Evolutionary conservation across 2,329 filamentous ascomycete genomes (phyloP), one percentile per base, ranked within the genome.

Genomic region (Claviceps humidiphila): DNA sequence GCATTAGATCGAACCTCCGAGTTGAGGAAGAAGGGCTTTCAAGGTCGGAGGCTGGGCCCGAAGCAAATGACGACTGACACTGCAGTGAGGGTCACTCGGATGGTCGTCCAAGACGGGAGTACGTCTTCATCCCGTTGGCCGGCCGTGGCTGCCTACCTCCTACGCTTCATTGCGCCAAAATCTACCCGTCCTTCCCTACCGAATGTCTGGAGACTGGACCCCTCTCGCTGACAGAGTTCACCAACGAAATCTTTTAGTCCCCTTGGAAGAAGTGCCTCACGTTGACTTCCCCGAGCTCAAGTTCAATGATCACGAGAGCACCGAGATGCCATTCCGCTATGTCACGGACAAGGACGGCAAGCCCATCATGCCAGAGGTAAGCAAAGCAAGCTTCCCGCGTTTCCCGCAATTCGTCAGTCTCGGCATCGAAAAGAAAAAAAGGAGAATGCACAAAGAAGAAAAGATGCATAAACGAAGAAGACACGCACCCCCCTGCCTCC

Each of bases 31-130:
- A 95, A 97, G 66, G 93, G 93, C 3, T 98, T 95, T 61, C 76
- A 84, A 53, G 89, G 91, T 53, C 82, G 93, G 51, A 79, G 93
- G 53, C 75, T 98, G 34, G 93, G 93, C 0, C 88, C 91, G 7
- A 84, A 90, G 60, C 93, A 98, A 69, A 96, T 98, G 91, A 97
- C 93, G 3, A 98, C 93, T 4, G 93, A 98, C 66, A 98, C 93
- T 20, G 93, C 93, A 4, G 93, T 96, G 49, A 80, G 93, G 58
- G 91, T 96, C 45, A 97, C 93, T 37, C 81, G 93, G 58, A 84
- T 94, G 60, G 86, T 97, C 5, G 82, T 90, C 11, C 86, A 95
- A 63, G 81, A 90, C 58, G 85, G 85, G 72, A 78, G 90, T 94
- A 69, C 58, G 78, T 64, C 49, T 51, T 53, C 9, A 11, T 11